phyloP scores from a whole-genome alignment of 1,139 yeast species.

The Sugiyamaella xylanicola region DNA sequence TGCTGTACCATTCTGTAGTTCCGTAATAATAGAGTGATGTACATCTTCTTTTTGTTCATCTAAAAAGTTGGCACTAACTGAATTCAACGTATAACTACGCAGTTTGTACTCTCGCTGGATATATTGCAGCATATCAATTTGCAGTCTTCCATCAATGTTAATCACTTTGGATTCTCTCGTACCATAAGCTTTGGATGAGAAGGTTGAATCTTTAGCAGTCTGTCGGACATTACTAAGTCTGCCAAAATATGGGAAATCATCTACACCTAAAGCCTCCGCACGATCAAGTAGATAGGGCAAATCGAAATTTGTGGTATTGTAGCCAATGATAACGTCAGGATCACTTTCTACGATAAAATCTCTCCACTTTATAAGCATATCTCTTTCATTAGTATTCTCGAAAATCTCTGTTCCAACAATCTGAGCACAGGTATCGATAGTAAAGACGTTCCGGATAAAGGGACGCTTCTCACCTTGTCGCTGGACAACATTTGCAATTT shows the following conservation, averaged over 20 bases:
- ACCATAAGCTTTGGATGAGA: conserved; percentile 95
- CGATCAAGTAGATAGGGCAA: conserved; percentile 89
- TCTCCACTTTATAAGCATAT: conserved; percentile 83
- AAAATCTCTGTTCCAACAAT: conserved; percentile 92
- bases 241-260: conserved; percentile 83
- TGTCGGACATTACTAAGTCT: conserved; percentile 68
- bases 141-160: conserved; percentile 95
- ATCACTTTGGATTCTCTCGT: conserved; percentile 90
- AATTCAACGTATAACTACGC: conserved; percentile 90
- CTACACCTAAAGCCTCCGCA: conserved; percentile 69
- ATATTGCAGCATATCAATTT: conserved; percentile 88
- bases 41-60: conserved; percentile 98
- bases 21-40: conserved; percentile 94
- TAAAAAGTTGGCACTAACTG: conserved; percentile 91
- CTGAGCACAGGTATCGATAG: conserved; percentile 87
- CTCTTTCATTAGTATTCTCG: conserved; percentile 72
- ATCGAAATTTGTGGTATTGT: conserved; percentile 93
- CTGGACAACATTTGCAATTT: conserved; percentile 92
- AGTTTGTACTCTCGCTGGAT: conserved; percentile 93
- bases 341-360: conserved; percentile 81
- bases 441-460: conserved; percentile 90
- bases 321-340: conserved; percentile 97
- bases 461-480: conserved; percentile 79
- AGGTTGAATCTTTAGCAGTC: conserved; percentile 76
- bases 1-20: conserved; percentile 85